Conservation (phyloP, 2,329 filamentous ascomycete species). For the Lachnellula suecica region DNA sequence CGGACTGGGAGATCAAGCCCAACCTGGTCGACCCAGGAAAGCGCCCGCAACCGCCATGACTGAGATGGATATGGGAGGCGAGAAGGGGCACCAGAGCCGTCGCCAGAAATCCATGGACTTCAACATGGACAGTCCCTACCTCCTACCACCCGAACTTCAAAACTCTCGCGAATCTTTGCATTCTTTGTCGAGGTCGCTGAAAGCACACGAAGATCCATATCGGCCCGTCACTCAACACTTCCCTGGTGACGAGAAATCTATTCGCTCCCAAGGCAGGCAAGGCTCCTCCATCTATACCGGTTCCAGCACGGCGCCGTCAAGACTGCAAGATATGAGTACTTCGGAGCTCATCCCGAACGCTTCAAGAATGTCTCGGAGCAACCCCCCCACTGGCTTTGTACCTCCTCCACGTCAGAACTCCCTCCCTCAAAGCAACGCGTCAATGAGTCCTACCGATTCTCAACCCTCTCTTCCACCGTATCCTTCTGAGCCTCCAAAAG, state of each 20-base stretch:
- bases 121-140: conserved; percentile 82
- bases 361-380: conserved; percentile 23
- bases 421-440: conserved; percentile 40
- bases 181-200: conserved; percentile 75
- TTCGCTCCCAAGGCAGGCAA: conserved; percentile 49
- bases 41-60: conserved; percentile 1
- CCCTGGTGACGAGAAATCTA: conserved; percentile 53
- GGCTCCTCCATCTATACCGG: conserved; percentile 48
- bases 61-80: conserved; percentile 1
- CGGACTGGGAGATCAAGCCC: conserved; percentile 62
- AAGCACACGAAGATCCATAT: conserved; percentile 82
- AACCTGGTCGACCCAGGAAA: conserved; percentile 20
- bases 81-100: conserved; percentile 33
- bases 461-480: conserved; percentile 27
- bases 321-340: conserved; percentile 22
- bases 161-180: conserved; percentile 83
- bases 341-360: conserved; percentile 28
- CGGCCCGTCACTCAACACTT: conserved; percentile 60
- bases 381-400: conserved; percentile 19
- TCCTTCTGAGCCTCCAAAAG: conserved; percentile 22
- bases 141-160: conserved; percentile 82
- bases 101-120: conserved; percentile 61
- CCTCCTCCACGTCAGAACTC: conserved; percentile 45
- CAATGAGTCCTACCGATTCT: conserved; percentile 35
- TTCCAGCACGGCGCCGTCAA: conserved; percentile 33